Conservation (phyloP, 75 land plant genomes). For the Ceratopteris richardii region DNA sequence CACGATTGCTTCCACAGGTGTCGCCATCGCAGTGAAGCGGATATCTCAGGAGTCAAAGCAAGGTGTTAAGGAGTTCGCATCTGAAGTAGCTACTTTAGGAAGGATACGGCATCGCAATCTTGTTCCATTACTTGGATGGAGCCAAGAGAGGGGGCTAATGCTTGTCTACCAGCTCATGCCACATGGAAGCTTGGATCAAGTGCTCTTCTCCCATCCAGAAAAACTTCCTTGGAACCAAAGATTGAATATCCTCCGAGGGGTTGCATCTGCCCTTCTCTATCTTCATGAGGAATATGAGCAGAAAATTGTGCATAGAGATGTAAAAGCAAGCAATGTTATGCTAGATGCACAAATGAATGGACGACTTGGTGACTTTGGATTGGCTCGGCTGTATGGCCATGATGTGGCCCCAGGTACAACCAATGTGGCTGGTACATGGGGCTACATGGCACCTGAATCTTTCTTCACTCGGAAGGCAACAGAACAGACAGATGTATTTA, state of each 20-base stretch:
- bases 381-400: conserved; percentile 71
- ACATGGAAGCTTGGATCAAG: conserved; percentile 36
- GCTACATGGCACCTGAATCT: conserved; percentile 90
- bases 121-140: conserved; percentile 52
- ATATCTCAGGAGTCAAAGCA: conserved; percentile 33
- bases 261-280: conserved; percentile 14
- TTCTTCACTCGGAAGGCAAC: conserved; percentile 79
- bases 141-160: conserved; percentile 30
- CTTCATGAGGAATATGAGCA: conserved; percentile 22
- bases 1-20: conserved; percentile 4
- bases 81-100: conserved; percentile 49
- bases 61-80: conserved; percentile 48
- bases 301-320: conserved; percentile 36
- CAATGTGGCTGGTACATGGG: conserved; percentile 82
- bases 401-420: conserved; percentile 70
- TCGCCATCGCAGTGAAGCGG: conserved; percentile 62
- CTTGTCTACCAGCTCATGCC: conserved; percentile 47
- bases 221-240: conserved; percentile 8
- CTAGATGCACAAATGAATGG: conserved; percentile 73
- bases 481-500: conserved; percentile 85
- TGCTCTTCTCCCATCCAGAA: conserved; percentile 12
- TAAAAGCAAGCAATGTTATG: conserved; percentile 81
- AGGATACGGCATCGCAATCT: conserved; percentile 56
- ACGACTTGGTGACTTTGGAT: conserved; percentile 76
- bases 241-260: conserved; percentile 13